Evolutionary conservation across 2,329 filamentous ascomycete genomes (phyloP), one percentile per base, ranked within the genome.

Genomic region (Leptographium procerum): DNA sequence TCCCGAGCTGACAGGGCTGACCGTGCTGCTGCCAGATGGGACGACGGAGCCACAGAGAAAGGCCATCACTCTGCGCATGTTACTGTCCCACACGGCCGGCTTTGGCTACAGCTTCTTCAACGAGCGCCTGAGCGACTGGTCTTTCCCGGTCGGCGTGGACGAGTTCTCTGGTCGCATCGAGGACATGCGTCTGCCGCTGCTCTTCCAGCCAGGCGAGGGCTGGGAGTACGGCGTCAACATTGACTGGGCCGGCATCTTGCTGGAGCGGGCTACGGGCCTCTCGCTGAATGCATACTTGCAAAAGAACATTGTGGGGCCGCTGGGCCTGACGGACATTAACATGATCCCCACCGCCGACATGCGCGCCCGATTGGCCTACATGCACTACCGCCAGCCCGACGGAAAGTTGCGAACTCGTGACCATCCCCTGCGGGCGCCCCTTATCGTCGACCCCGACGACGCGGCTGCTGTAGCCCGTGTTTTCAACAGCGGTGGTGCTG

Each of bases 51-150:
- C 71, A 0, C 81, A 81, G 69, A 74, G 72, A 31, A 73, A 68
- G 1, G 63, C 66, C 0, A 83, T 84, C 57, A 84, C 81, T 0
- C 63, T 84, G 59, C 71, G 80, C n/a, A 83, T 82, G 79, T 66
- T 85, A 1, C 64, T 85, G 50, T 76, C 67, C 2, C 81, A 85
- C 56, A 75, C 74, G 36, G 74, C 80, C 40, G 81, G 83, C 0
- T 83, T 84, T 28, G 78, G 77, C 0, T 85, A 85, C 65, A 69
- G 75, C 0, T 81, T 84, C 61, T 78, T 79, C 63, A 77, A 78
- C 61, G 72, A 78, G 47, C 68, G 71, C 1, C 64, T 83, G 29
- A 65, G 74, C 19, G 69, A 81, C 16, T 79, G 72, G 68, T 70
- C 69, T 1, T 69, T 73, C 14, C 81, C 81, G 0, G 68, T 71